phyloP scores from a whole-genome alignment of 768 basidiomycete species.

The Mycena vitilis region DNA sequence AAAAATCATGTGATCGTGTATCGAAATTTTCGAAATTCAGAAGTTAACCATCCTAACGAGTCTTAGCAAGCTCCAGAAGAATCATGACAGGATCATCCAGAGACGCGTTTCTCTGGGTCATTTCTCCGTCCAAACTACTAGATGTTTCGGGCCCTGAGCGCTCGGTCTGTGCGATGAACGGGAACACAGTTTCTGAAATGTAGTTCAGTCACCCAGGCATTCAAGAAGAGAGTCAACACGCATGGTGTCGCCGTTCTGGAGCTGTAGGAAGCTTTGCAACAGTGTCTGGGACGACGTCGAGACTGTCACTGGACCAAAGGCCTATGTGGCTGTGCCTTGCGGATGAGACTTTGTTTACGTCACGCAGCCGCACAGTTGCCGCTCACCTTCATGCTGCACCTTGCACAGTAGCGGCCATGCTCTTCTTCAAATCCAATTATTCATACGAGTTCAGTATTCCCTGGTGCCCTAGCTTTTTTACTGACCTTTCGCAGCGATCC shows the following conservation, averaged over 20 bases:
- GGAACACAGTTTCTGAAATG: no score
- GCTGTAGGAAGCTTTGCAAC: neutral
- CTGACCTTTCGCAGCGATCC: constrained; percentile 74
- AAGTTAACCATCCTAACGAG: no score
- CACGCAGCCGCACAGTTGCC: constrained; percentile 13
- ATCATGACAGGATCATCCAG: no score
- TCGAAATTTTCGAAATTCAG: no score
- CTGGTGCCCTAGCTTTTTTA: neutral
- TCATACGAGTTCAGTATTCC: constrained; percentile 60
- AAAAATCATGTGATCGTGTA: constrained; percentile 6
- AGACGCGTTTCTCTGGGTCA: no score
- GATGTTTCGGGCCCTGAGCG: no score
- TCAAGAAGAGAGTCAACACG: neutral
- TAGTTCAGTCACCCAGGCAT: no score
- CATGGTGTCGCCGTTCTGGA: neutral
- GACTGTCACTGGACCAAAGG: neutral
- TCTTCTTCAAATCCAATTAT: constrained; percentile 68
- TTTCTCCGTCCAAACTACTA: no score
- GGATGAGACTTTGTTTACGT: constrained; percentile 6
- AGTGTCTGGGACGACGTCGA: neutral
- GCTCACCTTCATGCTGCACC: constrained; percentile 2
- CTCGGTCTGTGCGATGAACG: no score
- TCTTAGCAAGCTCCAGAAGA: no score
- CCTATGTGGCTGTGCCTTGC: neutral
- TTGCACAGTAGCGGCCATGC: constrained; percentile 48